Evolutionary conservation across 2,329 filamentous ascomycete species (phyloP).

Genomic region (Beauveria australis): DNA sequence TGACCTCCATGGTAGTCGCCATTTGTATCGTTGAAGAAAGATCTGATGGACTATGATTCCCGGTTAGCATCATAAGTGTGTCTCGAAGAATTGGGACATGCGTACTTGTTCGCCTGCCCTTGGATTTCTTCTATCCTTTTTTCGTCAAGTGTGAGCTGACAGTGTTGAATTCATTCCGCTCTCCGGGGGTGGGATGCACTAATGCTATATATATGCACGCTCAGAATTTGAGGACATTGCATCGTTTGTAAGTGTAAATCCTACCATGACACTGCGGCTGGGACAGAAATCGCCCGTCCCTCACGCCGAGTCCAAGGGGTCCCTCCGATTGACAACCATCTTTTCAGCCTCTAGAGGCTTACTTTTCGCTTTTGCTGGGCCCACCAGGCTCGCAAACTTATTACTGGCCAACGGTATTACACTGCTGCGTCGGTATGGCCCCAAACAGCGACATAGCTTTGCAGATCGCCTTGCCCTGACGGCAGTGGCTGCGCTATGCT

Average conservation of each 20-base stretch:
- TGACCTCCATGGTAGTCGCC: neutral
- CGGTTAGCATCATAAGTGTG: too few relatives aligned
- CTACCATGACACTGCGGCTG: neutral
- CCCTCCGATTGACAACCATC: neutral
- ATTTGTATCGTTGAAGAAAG: neutral
- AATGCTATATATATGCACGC: neutral
- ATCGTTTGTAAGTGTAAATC: neutral
- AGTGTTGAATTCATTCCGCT: too few relatives aligned
- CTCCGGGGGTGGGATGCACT: neutral
- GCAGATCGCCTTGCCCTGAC: neutral
- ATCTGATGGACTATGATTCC: too few relatives aligned
- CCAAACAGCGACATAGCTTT: neutral
- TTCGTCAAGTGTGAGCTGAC: too few relatives aligned
- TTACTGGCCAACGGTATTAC: neutral
- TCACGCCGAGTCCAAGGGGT: neutral
- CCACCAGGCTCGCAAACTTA: neutral
- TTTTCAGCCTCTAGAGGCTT: neutral
- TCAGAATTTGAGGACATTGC: neutral
- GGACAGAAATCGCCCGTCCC: neutral
- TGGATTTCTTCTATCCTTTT: too few relatives aligned
- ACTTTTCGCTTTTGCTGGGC: neutral
- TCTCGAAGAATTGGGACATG: too few relatives aligned
- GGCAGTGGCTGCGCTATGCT: slow-evolving; percentile 3
- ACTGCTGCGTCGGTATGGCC: neutral
- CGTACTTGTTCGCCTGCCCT: too few relatives aligned